Evolutionary conservation across 2,329 filamentous ascomycete genomes (phyloP).

Genomic region (Nigrograna mackinnonii): DNA sequence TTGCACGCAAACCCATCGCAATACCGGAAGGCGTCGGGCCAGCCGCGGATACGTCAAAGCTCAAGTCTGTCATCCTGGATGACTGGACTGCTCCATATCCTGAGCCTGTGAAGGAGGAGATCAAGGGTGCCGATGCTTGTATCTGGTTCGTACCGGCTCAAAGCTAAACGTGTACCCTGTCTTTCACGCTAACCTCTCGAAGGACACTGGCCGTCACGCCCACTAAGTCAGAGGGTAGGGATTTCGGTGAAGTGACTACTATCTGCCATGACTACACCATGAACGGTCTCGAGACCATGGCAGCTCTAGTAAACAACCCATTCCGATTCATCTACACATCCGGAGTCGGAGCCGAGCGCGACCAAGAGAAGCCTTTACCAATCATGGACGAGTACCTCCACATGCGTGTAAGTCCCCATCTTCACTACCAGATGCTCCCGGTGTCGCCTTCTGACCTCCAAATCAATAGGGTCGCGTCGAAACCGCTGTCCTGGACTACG

Average conservation of each 20-base stretch:
- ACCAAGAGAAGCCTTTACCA: not conserved
- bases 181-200: not conserved
- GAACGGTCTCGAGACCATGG: not conserved
- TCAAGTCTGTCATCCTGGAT: not conserved
- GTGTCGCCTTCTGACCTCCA: not conserved
- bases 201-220: constrained; percentile 2
- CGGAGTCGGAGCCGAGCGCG: not conserved
- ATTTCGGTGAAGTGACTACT: not conserved
- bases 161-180: not conserved
- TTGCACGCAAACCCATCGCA: not conserved
- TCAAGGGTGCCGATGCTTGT: constrained; percentile 1
- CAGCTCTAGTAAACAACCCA: not conserved
- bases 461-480: not conserved
- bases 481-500: not conserved
- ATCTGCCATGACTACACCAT: constrained; percentile 1
- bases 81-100: not conserved
- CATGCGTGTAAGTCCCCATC: not conserved
- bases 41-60: not conserved
- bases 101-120: not conserved
- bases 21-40: not conserved
- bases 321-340: constrained; percentile 1
- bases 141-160: not conserved
- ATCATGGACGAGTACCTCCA: not conserved
- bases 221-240: not conserved
- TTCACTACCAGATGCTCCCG: not conserved